Evolutionary conservation across 2,329 filamentous ascomycete genomes (phyloP).

Genomic region (Mycogone perniciosa): DNA sequence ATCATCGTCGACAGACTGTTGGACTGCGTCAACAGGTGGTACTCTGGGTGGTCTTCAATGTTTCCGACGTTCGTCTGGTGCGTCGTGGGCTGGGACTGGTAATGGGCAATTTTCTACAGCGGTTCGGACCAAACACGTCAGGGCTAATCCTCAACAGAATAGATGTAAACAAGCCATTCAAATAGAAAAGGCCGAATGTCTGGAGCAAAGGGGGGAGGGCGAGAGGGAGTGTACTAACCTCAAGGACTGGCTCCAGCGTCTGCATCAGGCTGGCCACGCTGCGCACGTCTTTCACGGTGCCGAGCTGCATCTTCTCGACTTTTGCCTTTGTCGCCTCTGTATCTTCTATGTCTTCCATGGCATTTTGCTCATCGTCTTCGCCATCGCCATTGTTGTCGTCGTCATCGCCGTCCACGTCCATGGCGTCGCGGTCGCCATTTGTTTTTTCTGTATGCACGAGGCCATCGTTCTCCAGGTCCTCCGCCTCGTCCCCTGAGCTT

Average conservation of each 20-base stretch:
- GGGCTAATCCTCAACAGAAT: constrained; percentile 52
- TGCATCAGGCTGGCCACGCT: constrained; percentile 77
- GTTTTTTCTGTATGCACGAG: constrained; percentile 37
- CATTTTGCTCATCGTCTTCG: constrained; percentile 47
- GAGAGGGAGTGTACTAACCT: constrained; percentile 54
- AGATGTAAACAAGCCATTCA: constrained; percentile 56
- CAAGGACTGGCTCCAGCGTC: constrained; percentile 70
- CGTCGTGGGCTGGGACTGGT: constrained; percentile 61
- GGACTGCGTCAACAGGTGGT: constrained; percentile 79
- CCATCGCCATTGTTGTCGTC: constrained; percentile 44
- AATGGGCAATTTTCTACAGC: constrained; percentile 71
- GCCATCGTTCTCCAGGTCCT: constrained; percentile 51
- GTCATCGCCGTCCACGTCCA: constrained; percentile 55
- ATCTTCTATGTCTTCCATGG: constrained; percentile 49
- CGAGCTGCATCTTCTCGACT: constrained; percentile 76
- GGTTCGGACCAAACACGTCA: constrained; percentile 51
- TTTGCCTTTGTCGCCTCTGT: constrained; percentile 68
- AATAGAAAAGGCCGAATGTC: constrained; percentile 15
- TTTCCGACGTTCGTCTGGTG: constrained; percentile 66
- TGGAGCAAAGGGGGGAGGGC: constrained; percentile 19
- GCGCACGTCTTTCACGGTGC: constrained; percentile 67
- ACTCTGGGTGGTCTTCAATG: constrained; percentile 88
- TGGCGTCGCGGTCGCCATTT: constrained; percentile 35
- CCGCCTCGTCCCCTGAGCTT: constrained; percentile 65
- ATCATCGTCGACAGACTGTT: constrained; percentile 89